Evolutionary conservation across 768 basidiomycete genomes (phyloP).

Genomic region (Leccinum rimulosum): DNA sequence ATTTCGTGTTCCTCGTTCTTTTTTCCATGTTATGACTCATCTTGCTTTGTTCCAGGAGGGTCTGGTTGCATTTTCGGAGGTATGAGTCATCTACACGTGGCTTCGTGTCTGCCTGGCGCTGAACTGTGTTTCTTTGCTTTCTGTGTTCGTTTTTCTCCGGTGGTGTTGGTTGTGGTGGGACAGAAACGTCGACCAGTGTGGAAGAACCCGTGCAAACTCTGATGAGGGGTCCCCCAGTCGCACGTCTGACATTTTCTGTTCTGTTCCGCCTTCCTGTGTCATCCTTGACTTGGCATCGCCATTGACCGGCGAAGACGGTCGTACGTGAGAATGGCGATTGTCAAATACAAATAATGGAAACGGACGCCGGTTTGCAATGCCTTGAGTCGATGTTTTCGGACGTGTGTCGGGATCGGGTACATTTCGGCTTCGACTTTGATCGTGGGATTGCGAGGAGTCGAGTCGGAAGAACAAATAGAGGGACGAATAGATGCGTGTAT

Average conservation of each 20-base stretch:
- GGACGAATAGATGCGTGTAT: not conserved
- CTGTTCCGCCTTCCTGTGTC: not conserved
- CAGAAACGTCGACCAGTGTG: slow-evolving; percentile 21
- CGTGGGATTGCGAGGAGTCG: not conserved
- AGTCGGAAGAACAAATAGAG: not conserved
- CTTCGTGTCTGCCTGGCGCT: not conserved
- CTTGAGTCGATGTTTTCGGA: not conserved
- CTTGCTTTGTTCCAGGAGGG: slow-evolving; percentile 52
- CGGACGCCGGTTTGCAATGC: not conserved
- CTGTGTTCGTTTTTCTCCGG: not conserved
- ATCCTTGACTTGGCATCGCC: not conserved
- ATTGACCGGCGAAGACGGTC: not conserved
- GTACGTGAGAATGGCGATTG: not conserved
- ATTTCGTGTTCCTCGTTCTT: not conserved
- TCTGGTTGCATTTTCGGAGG: slow-evolving; percentile 56
- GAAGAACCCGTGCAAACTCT: slow-evolving; percentile 21
- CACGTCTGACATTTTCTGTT: not conserved
- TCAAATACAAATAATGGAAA: not conserved
- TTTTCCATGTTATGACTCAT: slow-evolving; percentile 11
- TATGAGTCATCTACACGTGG: slow-evolving; percentile 13
- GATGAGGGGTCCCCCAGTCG: slow-evolving; percentile 3
- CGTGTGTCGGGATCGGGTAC: not conserved
- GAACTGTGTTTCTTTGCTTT: not conserved
- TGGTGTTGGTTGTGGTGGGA: not conserved
- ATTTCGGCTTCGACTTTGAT: not conserved